Base-by-base conservation (phyloP, 2,329 filamentous ascomycete genomes). In the Chaetomium sp. region DNA sequence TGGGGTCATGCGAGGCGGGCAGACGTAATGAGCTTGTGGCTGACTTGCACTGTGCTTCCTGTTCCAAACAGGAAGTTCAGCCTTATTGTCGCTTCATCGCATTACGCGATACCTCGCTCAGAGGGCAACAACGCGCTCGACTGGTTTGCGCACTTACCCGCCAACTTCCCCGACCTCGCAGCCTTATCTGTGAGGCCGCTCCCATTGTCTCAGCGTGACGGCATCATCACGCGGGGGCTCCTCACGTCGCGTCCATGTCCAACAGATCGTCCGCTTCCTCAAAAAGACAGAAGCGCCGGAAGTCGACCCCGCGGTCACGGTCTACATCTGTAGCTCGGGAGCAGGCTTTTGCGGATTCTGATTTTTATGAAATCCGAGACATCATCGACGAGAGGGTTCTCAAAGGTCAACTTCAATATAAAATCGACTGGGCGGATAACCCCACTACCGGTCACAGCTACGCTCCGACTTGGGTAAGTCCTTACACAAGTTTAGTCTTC, bases 401-500 rank as follows among this genome's bases (percentile, higher is more conserved):
- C 19, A 55, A 61, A 35, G 65, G 70, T 9, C 64, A 63, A 32
- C 65, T 65, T 9, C 59, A 71, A n/a, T 86, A 83, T 61, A 65
- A 72, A 3, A 75, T 85, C 52, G 76, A 82, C 63, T 85, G 82
- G 82, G 75, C 72, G 48, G 74, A 78, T 56, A 69, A 83, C 62
- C 68, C 72, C n/a, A 57, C 61, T 2, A 80, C 78, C 41, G 79
- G 77, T 14, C 65, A 75, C 58, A 57, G 59, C 1, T 84, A 76
- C 64, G 54, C 68, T 3, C 76, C 75, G 8, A 77, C 70, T 48
- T 85, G 82, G 82, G 80, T 77, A 72, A 47, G n/a, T 7, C n/a
- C 37, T 6, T 19, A 7, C 41, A n/a, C 14, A 5, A 42, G 7
- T 14, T 9, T 12, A 38, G 37, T 37, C 68, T 34, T 11, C 10